Percentiles rank a stretch among this genome's conserved stretches.
phyloP scores from a whole-genome alignment of 768 basidiomycete species.

The Strobilomyces echinocephalus region DNA sequence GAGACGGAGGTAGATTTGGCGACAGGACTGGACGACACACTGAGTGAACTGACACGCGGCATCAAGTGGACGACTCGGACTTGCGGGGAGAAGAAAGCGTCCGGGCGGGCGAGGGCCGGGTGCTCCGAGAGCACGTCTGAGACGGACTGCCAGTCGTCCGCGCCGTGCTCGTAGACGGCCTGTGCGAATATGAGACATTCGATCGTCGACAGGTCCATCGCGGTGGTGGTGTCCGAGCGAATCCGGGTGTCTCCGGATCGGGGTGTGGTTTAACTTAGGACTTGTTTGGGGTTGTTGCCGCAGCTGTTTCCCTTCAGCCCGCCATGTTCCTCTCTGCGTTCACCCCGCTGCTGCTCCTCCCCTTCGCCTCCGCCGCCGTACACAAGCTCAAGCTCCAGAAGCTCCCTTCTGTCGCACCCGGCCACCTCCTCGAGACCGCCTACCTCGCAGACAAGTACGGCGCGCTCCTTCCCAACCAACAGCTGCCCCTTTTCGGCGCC shows the following conservation, averaged over 20 bases:
- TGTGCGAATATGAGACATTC: conserved; percentile 84
- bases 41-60: conserved; percentile 15
- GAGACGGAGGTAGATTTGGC: conserved; percentile 58
- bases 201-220: conserved; percentile 34
- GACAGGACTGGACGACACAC: conserved; percentile 52
- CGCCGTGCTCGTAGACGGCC: conserved; percentile 78
- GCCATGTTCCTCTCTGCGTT: conserved; percentile 43
- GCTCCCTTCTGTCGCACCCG: conserved; percentile 55
- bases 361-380: conserved; percentile 50
- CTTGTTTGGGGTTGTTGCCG: conserved; percentile 1
- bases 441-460: conserved; percentile 96
- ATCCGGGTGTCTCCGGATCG: conserved; percentile 22
- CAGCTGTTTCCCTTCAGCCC: conserved; percentile 19
- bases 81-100: conserved; percentile 64
- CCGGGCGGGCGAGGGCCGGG: conserved; percentile 60
- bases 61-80: conserved; percentile 34
- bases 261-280: conserved; percentile 1
- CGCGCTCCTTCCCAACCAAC: conserved; percentile 36
- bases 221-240: conserved; percentile 8
- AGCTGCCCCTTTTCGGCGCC: conserved; percentile 65
- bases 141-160: conserved; percentile 62
- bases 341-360: conserved; percentile 38
- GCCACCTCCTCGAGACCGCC: conserved; percentile 67
- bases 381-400: conserved; percentile 91
- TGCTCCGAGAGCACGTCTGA: conserved; percentile 65